Conservation (phyloP, 2,329 filamentous ascomycete species). For the Colletotrichum tanaceti region DNA sequence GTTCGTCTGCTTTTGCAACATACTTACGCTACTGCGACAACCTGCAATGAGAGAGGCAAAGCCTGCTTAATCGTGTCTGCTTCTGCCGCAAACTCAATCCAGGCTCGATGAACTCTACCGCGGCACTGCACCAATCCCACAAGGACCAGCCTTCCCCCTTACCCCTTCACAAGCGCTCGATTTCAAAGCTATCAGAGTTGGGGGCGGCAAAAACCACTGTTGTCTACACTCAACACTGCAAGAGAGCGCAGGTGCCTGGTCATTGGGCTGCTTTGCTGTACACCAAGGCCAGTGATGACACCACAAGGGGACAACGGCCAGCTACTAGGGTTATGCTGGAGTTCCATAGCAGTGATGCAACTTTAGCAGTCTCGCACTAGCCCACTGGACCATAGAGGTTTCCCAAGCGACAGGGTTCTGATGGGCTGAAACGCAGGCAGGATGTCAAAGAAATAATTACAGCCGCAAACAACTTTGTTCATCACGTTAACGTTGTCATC, state of each 20-base stretch:
- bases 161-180: background rate
- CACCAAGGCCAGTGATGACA: slow-evolving; percentile 12
- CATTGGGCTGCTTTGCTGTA: slow-evolving; percentile 1
- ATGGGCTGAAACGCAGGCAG: too few species aligned
- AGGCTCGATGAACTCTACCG: background rate
- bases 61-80: background rate
- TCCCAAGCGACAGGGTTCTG: too few species aligned
- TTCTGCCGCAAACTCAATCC: slow-evolving; percentile 4
- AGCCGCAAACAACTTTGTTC: background rate
- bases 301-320: background rate
- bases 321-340: slow-evolving; percentile 16
- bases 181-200: background rate
- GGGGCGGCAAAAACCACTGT: background rate
- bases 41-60: background rate
- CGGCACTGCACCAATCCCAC: background rate
- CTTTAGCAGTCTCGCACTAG: background rate
- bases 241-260: slow-evolving; percentile 11
- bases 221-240: background rate
- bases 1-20: background rate
- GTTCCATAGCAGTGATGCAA: background rate
- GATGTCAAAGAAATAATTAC: background rate
- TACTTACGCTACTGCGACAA: background rate
- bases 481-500: slow-evolving; percentile 19
- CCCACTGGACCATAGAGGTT: background rate
- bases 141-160: background rate